Conservation (phyloP, 352 stramenopile species). For the Phytophthora pisi region DNA sequence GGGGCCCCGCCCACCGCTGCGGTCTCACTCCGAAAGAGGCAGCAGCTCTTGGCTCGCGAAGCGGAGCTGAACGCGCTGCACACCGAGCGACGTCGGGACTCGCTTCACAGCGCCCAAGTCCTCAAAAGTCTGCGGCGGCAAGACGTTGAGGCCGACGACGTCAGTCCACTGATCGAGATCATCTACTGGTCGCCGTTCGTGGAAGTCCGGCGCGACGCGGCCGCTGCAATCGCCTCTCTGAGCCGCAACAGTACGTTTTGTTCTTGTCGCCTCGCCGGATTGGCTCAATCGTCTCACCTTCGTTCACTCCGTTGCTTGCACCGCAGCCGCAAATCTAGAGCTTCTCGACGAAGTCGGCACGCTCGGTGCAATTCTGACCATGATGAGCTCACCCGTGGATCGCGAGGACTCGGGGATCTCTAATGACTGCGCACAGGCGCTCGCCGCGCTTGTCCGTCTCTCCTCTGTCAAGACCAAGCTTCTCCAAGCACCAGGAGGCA, state of each 20-base stretch:
- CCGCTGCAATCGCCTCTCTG: conserved; percentile 73
- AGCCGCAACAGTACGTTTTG: conserved; percentile 65
- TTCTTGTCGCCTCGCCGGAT: not conserved
- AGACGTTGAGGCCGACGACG: conserved; percentile 69
- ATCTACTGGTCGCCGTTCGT: conserved; percentile 88
- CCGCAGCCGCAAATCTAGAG: conserved; percentile 65
- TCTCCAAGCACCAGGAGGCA: conserved; percentile 64
- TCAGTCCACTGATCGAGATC: conserved; percentile 82
- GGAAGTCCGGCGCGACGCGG: conserved; percentile 80
- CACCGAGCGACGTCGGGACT: conserved; percentile 26
- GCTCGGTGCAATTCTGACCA: conserved; percentile 76
- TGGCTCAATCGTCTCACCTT: not conserved
- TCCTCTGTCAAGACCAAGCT: conserved; percentile 63
- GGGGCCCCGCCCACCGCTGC: not conserved
- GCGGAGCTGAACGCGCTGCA: conserved; percentile 26
- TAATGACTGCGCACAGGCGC: conserved; percentile 65
- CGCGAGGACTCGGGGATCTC: conserved; percentile 66
- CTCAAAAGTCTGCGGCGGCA: conserved; percentile 41
- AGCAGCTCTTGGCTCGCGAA: conserved; percentile 31
- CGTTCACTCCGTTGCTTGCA: not conserved
- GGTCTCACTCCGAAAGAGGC: conserved; percentile 27
- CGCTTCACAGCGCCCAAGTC: conserved; percentile 36
- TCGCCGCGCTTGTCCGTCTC: conserved; percentile 64
- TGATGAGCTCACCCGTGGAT: conserved; percentile 59
- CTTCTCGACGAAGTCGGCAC: conserved; percentile 71